Conservation (phyloP, 2,329 filamentous ascomycete genomes). For the Sporothrix protearum region DNA sequence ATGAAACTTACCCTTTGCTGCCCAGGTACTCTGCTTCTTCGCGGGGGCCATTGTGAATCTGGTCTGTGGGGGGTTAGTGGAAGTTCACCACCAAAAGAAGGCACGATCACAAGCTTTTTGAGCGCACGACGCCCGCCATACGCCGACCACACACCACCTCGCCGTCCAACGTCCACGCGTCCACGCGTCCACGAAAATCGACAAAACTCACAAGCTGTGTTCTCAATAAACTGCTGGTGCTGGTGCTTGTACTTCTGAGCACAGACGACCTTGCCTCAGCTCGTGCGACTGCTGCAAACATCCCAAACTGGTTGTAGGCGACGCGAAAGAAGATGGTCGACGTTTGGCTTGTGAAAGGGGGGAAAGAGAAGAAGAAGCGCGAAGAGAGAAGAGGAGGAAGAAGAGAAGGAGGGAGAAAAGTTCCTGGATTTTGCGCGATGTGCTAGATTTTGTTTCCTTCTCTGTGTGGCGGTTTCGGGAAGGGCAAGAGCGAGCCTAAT, state of each 20-base stretch:
- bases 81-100: neutral
- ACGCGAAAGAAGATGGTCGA: neutral
- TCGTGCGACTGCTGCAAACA: slow-evolving; percentile 39
- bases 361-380: neutral
- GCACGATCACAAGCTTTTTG: neutral
- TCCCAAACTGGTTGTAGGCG: too few relatives aligned
- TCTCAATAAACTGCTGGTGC: slow-evolving; percentile 25
- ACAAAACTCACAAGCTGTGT: slow-evolving; percentile 23
- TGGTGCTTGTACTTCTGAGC: slow-evolving; percentile 31
- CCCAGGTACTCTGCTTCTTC: slow-evolving; percentile 53
- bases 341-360: neutral
- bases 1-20: slow-evolving; percentile 29
- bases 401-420: too few relatives aligned
- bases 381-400: neutral
- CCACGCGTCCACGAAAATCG: neutral
- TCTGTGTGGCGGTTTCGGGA: neutral
- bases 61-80: slow-evolving; percentile 23
- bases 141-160: too few relatives aligned
- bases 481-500: slow-evolving; percentile 17
- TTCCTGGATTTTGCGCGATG: neutral
- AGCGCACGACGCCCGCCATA: neutral
- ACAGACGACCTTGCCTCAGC: slow-evolving; percentile 38
- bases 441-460: slow-evolving; percentile 13
- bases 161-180: too few relatives aligned
- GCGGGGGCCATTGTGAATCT: slow-evolving; percentile 49